These are phyloP conservation scores for Colletotrichum melonis DNA, from an alignment of 2,329 filamentous ascomycete species.

Conservation along the genomic window DNA sequence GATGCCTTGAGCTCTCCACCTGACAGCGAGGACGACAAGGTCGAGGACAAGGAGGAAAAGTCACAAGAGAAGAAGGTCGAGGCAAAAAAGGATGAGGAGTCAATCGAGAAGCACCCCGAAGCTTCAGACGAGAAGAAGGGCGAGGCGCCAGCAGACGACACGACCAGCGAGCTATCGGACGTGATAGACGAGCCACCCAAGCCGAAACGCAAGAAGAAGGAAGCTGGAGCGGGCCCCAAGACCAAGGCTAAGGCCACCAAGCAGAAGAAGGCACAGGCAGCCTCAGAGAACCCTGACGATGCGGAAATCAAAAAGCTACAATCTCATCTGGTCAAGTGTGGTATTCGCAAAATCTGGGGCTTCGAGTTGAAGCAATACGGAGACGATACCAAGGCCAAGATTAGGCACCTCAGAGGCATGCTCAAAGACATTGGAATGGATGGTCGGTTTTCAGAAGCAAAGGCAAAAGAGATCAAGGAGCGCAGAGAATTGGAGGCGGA, in stretches of 20 bases:
- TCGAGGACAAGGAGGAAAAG: conserved; percentile 30
- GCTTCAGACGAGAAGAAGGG: conserved; percentile 17
- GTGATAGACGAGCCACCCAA: conserved; percentile 79
- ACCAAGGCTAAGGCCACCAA: conserved; percentile 32
- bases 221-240: conserved; percentile 48
- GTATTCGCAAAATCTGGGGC: conserved; percentile 91
- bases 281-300: conserved; percentile 75
- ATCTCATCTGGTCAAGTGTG: conserved; percentile 87
- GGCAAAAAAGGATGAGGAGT: conserved; percentile 1
- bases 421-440: conserved; percentile 87
- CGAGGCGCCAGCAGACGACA: conserved; percentile 21
- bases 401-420: conserved; percentile 82
- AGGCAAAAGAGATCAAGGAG: conserved; percentile 89
- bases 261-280: conserved; percentile 37
- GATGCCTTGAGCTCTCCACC: conserved; percentile 22
- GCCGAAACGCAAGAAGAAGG: conserved; percentile 68
- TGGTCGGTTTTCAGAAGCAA: conserved; percentile 86
- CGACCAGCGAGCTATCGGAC: conserved; percentile 69
- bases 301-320: conserved; percentile 90
- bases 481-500: conserved; percentile 85
- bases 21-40: conserved; percentile 39
- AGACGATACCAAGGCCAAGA: conserved; percentile 80
- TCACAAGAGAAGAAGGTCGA: conserved; percentile 36
- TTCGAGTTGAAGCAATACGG: conserved; percentile 82
- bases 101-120: conserved; percentile 16